Conservation (phyloP, 192 early-diverging fungal species). For the Podila horticola region DNA sequence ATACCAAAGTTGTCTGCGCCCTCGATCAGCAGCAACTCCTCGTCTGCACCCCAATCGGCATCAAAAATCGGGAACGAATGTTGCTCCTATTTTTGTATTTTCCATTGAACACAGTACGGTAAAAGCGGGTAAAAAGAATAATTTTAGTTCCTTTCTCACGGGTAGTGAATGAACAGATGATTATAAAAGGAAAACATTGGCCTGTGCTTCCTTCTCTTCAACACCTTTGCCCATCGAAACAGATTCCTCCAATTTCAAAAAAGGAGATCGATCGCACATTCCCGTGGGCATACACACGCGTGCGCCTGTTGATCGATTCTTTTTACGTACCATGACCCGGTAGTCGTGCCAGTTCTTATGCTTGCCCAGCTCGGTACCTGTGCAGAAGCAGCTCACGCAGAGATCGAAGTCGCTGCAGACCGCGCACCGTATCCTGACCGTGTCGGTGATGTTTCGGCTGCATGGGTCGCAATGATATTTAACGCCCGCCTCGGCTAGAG, state of each 20-base stretch:
- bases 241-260: neutral
- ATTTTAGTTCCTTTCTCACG: no score
- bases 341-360: slow-evolving; percentile 92
- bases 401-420: slow-evolving; percentile 92
- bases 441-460: slow-evolving; percentile 88
- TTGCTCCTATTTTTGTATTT: slow-evolving; percentile 63
- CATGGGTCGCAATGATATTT: slow-evolving; percentile 89
- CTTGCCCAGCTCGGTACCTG: slow-evolving; percentile 79
- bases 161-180: neutral
- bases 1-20: slow-evolving; percentile 91
- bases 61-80: slow-evolving; percentile 92
- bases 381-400: slow-evolving; percentile 93
- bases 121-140: no score
- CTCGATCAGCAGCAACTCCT: slow-evolving; percentile 94
- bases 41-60: slow-evolving; percentile 93
- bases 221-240: neutral
- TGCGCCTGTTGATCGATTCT: neutral
- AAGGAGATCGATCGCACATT: no score
- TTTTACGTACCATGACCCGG: slow-evolving; percentile 79
- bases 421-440: slow-evolving; percentile 88
- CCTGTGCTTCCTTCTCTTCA: neutral
- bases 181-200: neutral
- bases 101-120: no score
- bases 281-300: no score
- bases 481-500: slow-evolving; percentile 47